Conservation (phyloP, 306 rosid genomes). For the Castanea crenata region DNA sequence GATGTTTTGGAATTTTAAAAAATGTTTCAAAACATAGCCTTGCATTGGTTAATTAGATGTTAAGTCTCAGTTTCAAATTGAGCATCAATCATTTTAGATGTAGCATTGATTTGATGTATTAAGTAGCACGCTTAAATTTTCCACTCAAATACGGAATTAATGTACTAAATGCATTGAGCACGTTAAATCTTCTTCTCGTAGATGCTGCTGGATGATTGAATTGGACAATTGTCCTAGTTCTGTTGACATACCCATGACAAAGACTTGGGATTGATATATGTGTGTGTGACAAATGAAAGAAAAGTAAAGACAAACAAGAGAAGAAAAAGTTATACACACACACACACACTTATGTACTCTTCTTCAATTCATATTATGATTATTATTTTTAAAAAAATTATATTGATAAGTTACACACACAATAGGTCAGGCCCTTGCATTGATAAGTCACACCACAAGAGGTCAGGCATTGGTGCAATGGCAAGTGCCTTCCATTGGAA, state of each 20-base stretch:
- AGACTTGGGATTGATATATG: neutral
- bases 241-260: neutral
- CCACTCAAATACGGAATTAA: neutral
- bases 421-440: no score
- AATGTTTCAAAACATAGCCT: neutral
- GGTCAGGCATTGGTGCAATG: no score
- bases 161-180: neutral
- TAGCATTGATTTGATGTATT: neutral
- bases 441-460: no score
- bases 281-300: no score
- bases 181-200: neutral
- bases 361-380: no score
- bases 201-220: neutral
- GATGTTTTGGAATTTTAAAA: neutral
- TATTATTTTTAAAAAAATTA: no score
- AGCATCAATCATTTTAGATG: neutral
- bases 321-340: no score
- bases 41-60: neutral
- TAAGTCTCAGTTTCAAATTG: neutral
- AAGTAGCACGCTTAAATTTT: neutral
- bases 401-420: no score
- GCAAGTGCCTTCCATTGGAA: no score
- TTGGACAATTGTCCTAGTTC: neutral
- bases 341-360: no score
- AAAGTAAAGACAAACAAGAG: no score